A percentile compares a stretch with the other conserved stretches of the same genome.
These are phyloP conservation scores for Metschnikowia chrysomelidarum DNA, from an alignment of 805 yeast genomes.

Conservation along the genomic window DNA sequence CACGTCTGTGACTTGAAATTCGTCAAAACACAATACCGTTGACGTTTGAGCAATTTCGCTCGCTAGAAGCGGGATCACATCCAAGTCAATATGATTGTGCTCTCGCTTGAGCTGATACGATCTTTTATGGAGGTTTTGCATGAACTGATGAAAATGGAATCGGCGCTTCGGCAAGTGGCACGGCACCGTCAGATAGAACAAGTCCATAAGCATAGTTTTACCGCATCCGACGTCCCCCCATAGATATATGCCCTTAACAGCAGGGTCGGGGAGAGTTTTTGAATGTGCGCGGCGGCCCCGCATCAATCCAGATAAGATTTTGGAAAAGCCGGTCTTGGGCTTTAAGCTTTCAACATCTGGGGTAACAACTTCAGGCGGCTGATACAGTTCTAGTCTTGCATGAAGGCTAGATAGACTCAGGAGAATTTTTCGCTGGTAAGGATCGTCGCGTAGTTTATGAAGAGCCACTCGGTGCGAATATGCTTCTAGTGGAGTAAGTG, in stretches of 20 bases:
- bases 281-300: neutral
- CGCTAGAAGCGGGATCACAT: conserved; percentile 81
- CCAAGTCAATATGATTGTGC: conserved; percentile 59
- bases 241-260: conserved; percentile 75
- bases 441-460: conserved; percentile 65
- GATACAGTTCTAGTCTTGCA: conserved; percentile 48
- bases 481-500: conserved; percentile 45
- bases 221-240: conserved; percentile 99
- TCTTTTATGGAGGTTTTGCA: conserved; percentile 90
- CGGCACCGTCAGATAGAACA: conserved; percentile 86
- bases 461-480: conserved; percentile 48
- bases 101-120: conserved; percentile 68
- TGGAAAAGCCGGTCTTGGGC: conserved; percentile 47
- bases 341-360: conserved; percentile 53
- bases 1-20: conserved; percentile 96
- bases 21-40: conserved; percentile 89
- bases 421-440: conserved; percentile 75
- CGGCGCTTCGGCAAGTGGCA: conserved; percentile 71
- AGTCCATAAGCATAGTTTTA: conserved; percentile 96
- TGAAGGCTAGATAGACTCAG: conserved; percentile 60
- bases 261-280: conserved; percentile 7
- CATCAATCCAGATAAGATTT: conserved; percentile 25
- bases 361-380: conserved; percentile 56
- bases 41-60: conserved; percentile 75
- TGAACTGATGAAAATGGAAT: conserved; percentile 93